Conservation (phyloP, 345 rosid genomes). For the Sonneratia caseolaris region DNA sequence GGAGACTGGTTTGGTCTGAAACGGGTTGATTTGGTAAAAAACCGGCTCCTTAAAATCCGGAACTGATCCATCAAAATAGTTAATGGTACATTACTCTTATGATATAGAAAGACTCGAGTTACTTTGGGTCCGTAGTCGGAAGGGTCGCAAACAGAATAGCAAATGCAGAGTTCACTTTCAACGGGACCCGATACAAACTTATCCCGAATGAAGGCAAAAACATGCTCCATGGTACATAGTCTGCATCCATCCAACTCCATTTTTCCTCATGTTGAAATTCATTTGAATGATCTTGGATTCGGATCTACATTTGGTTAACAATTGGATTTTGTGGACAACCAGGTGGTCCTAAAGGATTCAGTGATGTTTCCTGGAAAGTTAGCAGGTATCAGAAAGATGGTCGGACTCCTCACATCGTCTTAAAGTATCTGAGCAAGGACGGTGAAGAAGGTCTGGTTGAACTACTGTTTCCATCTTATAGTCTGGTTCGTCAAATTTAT, state of each 20-base stretch:
- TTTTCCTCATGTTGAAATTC: neutral
- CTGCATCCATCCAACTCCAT: neutral
- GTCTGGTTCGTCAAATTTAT: neutral
- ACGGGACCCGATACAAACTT: conserved; percentile 54
- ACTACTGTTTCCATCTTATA: neutral
- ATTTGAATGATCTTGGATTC: neutral
- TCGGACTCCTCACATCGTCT: conserved; percentile 39
- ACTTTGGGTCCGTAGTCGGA: conserved; percentile 72
- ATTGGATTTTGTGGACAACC: neutral
- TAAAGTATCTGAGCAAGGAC: conserved; percentile 54
- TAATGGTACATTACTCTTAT: neutral
- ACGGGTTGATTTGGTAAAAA: too few relatives aligned
- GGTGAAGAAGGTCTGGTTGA: conserved; percentile 61
- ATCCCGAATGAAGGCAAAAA: conserved; percentile 68
- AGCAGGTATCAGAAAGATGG: conserved; percentile 30
- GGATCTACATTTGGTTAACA: neutral
- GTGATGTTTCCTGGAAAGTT: conserved; percentile 71
- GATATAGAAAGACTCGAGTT: conserved; percentile 48
- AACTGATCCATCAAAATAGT: too few relatives aligned
- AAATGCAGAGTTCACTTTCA: conserved; percentile 54
- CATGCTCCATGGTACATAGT: conserved; percentile 42
- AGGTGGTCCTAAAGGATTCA: conserved; percentile 78
- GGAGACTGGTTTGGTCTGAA: too few relatives aligned
- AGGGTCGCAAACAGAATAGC: conserved; percentile 76
- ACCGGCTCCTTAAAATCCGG: too few relatives aligned